Percentiles rank a stretch among this genome's conserved stretches.
Conservation (phyloP, 768 basidiomycete species). For the Serendipita vermifera region DNA sequence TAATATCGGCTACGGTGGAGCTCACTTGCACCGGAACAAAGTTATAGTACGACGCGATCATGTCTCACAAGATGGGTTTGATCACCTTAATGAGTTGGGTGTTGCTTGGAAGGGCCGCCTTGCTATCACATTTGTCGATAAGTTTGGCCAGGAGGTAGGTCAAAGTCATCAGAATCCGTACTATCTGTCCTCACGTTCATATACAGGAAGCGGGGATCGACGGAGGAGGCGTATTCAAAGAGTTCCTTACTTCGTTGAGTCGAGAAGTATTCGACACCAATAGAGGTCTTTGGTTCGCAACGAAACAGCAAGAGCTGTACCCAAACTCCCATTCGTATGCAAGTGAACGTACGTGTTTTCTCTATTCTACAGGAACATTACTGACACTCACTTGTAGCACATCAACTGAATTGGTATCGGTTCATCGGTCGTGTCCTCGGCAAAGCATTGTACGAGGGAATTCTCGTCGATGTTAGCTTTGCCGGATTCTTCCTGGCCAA, state of each 20-base stretch:
- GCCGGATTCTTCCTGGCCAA: conserved; percentile 91
- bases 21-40: conserved; percentile 19
- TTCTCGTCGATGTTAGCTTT: conserved; percentile 87
- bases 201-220: conserved; percentile 71
- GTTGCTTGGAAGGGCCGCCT: conserved; percentile 69
- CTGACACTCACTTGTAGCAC: conserved; percentile 33
- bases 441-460: conserved; percentile 94
- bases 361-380: neutral
- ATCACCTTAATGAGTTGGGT: conserved; percentile 50
- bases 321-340: conserved; percentile 91
- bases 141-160: conserved; percentile 52
- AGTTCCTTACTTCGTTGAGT: conserved; percentile 65
- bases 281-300: conserved; percentile 86
- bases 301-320: conserved; percentile 84
- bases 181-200: neutral
- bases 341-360: conserved; percentile 51
- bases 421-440: conserved; percentile 91
- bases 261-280: conserved; percentile 86
- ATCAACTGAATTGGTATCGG: conserved; percentile 81
- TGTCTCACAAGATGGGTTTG: conserved; percentile 87
- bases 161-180: conserved; percentile 72
- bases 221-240: conserved; percentile 95
- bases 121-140: conserved; percentile 85
- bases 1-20: conserved; percentile 14
- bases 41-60: conserved; percentile 56